Evolutionary conservation across 1,139 yeast species (phyloP), one percentile per base, ranked within the genome.

Genomic region (Saccharomyces hybrid): DNA sequence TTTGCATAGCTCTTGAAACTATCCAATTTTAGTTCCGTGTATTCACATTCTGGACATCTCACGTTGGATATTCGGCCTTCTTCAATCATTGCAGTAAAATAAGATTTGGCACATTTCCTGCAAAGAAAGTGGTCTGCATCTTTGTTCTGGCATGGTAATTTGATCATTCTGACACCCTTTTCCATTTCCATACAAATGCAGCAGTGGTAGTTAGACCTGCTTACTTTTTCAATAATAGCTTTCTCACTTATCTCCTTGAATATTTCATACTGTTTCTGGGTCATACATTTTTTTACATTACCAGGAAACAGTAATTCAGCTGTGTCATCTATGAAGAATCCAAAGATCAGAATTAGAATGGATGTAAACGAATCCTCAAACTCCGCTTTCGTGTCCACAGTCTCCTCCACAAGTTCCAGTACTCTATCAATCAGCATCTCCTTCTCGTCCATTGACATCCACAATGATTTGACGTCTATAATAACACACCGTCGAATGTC

Each of bases 21-120:
- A 47, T 62, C 62, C 28, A 61, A 52, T 64, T 71, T 59, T 60
- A 66, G 55, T 9, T 61, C 63, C 21, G 65, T 60, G 48, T 73
- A 80, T 38, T 73, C 75, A 60, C 75, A 79, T 50, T 80, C 76
- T 0, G 89, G 88, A 62, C 90, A 84, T 60, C 81, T 82, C 0
- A 84, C 74, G 53, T 73, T 78, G 14, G 75, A 75, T 2, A 82
- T 74, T 38, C 79, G 80, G 0, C 87, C 88, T 19, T 76, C 71
- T 1, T 66, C 65, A 14, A 84, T 81, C 54, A 74, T 69, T 2
- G 77, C 70, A 0, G 67, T 58, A 58, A 78, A 81, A 62, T 78
- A 84, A 8, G 74, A 78, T 12, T 56, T 57, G 2, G 83, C 67
- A 61, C 90, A 84, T 1, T 57, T 55, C 46, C 72, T 73, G 62